Base-by-base conservation (phyloP, 495 filamentous ascomycete species). In the Aspergillus funiculosus region DNA sequence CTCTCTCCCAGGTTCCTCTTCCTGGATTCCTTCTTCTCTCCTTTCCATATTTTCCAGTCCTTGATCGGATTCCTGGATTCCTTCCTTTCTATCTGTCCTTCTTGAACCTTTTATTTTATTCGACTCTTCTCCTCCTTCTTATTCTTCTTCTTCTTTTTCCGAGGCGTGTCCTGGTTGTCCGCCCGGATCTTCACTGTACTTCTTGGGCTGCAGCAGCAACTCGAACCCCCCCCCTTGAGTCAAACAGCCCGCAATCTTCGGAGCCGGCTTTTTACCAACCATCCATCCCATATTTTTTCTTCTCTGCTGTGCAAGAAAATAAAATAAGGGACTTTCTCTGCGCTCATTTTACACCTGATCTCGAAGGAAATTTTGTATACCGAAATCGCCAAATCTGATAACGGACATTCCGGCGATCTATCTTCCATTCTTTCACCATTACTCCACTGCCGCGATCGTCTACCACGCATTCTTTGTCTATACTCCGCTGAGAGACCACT, bases 41-140 rank as follows among this genome's bases (percentile, higher is more conserved):
- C 28, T 54, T 56, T 47, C 53, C 62, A 56, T n/a, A n/a, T 61
- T 56, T 54, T 56, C 49, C 54, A 56, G 59, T 62, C 68, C 68
- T 67, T 49, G 58, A 60, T 61, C 60, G 60, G 53, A 64, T 65
- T 69, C 64, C 58, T 68, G 56, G 59, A 58, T 61, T 63, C 63
- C 38, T 55, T 48, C 39, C 52, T 64, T 62, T 59, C 61, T 41
- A 49, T 50, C 40, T 50, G 63, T 52, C 59, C 60, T 56, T 62
- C 61, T 64, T 63, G 55, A 21, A 26, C 48, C 43, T 46, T 51
- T 60, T 56, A 56, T 57, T 39, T 56, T 52, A 51, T 42, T 63
- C 10, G 17, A n/a, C 17, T 35, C 15, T 17, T 38, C 22, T 38
- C 19, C 22, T 38, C 19, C 5, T 15, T n/a, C n/a, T n/a, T n/a